phyloP scores from a whole-genome alignment of 495 filamentous ascomycete species.

The Xylaria palmicola region DNA sequence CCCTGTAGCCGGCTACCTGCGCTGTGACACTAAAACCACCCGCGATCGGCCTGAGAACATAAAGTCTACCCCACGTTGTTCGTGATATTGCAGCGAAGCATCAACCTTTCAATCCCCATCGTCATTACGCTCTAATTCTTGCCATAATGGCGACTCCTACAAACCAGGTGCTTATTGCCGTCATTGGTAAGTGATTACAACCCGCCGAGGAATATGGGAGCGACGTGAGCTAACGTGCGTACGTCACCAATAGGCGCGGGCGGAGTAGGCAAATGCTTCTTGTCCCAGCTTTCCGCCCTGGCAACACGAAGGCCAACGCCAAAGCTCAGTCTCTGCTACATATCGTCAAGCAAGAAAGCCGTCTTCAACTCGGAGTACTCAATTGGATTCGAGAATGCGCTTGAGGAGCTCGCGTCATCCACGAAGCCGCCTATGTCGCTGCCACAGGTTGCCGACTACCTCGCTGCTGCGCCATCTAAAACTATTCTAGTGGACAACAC shows the following conservation, averaged over 20 bases:
- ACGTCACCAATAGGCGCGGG: constrained; percentile 67
- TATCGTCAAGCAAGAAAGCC: constrained; percentile 76
- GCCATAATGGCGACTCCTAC: constrained; percentile 17
- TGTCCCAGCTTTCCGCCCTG: constrained; percentile 68
- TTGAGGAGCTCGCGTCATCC: constrained; percentile 55
- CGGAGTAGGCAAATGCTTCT: constrained; percentile 89
- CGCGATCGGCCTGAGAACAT: constrained; percentile 23
- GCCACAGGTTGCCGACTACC: constrained; percentile 66
- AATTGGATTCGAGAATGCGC: constrained; percentile 54
- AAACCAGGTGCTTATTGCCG: constrained; percentile 44
- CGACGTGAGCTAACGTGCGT: constrained; percentile 18
- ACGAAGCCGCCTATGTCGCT: constrained; percentile 58
- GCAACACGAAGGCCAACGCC: constrained; percentile 53
- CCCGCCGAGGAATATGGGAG: background rate
- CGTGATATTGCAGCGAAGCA: background rate
- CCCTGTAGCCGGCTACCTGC: background rate
- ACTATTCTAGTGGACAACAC: constrained; percentile 92
- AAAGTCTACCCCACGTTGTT: constrained; percentile 29
- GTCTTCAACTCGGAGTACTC: constrained; percentile 63
- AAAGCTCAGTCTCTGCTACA: constrained; percentile 70
- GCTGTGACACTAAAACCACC: constrained; percentile 15
- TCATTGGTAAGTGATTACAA: constrained; percentile 39
- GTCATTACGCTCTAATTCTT: background rate
- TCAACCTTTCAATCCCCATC: background rate
- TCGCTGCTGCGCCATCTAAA: constrained; percentile 66